These are phyloP conservation scores for Auriscalpium orientale DNA, from an alignment of 768 basidiomycete species.

Conservation along the genomic window DNA sequence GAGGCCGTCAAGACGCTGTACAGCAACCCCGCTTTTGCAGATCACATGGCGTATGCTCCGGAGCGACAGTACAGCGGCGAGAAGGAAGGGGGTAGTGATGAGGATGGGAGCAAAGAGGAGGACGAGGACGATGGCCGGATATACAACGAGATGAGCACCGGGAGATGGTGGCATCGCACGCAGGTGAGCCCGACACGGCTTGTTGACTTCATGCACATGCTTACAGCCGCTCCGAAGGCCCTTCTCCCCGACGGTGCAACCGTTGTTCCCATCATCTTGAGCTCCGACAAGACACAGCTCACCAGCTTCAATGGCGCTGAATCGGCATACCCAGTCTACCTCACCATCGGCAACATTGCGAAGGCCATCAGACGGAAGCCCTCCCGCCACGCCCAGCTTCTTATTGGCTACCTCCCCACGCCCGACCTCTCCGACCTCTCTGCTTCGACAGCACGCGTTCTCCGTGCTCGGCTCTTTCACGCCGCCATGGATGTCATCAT, in stretches of 20 bases:
- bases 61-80: constrained; percentile 2
- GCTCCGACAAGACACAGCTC: constrained; percentile 17
- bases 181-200: constrained; percentile 3
- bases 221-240: background rate
- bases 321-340: constrained; percentile 24
- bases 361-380: constrained; percentile 16
- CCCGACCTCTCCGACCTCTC: constrained; percentile 2
- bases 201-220: background rate
- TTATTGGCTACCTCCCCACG: constrained; percentile 22
- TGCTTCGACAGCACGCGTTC: background rate
- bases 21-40: background rate
- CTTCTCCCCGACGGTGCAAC: constrained; percentile 5
- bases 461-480: constrained; percentile 14
- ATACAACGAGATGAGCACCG: constrained; percentile 9
- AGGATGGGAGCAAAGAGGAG: background rate
- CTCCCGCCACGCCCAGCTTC: constrained; percentile 9
- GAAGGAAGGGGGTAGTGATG: background rate
- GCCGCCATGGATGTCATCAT: constrained; percentile 10
- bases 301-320: constrained; percentile 16
- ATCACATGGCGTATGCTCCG: constrained; percentile 2
- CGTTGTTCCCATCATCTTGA: constrained; percentile 13
- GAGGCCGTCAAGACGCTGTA: constrained; percentile 4
- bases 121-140: background rate
- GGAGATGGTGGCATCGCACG: constrained; percentile 8
- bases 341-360: constrained; percentile 21